phyloP scores from a whole-genome alignment of 371 early-diverging fungal genomes.

The Conidiobolus incongruus region DNA sequence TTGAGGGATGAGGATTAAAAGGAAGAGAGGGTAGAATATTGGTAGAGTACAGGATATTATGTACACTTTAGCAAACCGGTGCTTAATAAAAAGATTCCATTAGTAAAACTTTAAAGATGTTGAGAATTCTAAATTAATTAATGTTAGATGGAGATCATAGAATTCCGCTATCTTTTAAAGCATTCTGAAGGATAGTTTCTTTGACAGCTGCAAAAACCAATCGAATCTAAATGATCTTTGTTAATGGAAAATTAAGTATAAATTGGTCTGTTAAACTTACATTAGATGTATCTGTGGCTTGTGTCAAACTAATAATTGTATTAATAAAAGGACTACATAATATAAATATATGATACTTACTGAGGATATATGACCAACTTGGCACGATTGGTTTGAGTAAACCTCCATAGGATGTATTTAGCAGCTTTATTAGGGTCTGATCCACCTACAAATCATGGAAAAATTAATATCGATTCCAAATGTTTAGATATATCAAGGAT shows the following conservation, averaged over 20 bases:
- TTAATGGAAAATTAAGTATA: background rate
- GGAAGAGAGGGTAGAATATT: no score
- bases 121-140: no score
- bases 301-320: slow-evolving; percentile 30
- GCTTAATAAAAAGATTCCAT: no score
- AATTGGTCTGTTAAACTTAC: slow-evolving; percentile 16
- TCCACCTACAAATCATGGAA: slow-evolving; percentile 18
- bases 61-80: no score
- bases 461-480: no score
- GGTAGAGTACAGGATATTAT: no score
- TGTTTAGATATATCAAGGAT: no score
- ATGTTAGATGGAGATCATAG: slow-evolving; percentile 11
- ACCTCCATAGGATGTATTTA: slow-evolving; percentile 55
- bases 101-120: background rate
- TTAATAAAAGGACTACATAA: background rate
- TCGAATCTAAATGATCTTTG: slow-evolving; percentile 8
- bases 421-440: slow-evolving; percentile 40
- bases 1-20: no score
- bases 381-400: slow-evolving; percentile 47
- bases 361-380: slow-evolving; percentile 58
- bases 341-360: slow-evolving; percentile 16
- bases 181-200: slow-evolving; percentile 49
- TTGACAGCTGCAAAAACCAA: slow-evolving; percentile 55
- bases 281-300: slow-evolving; percentile 56
- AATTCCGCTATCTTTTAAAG: slow-evolving; percentile 37